Percentiles rank a stretch among this genome's conserved stretches.
Evolutionary conservation across 1,139 yeast species (phyloP).

Genomic region (Cylindricascospora bacillispora): DNA sequence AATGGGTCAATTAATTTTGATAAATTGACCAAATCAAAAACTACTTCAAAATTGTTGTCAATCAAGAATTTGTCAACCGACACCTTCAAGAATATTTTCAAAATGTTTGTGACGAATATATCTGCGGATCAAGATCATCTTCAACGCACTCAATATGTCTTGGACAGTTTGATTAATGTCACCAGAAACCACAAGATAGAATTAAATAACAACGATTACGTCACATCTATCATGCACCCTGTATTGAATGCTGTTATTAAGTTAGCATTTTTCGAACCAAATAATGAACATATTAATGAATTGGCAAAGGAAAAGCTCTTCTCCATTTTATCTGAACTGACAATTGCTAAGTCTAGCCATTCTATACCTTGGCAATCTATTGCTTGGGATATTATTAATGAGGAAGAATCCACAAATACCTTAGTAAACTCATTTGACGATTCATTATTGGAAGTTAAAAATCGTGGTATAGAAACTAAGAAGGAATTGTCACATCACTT

Average conservation of each 20-base stretch:
- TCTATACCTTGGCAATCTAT: slow-evolving; percentile 42
- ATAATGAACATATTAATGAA: slow-evolving; percentile 15
- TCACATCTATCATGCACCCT: slow-evolving; percentile 32
- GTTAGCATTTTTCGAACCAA: slow-evolving; percentile 41
- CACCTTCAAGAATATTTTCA: slow-evolving; percentile 23
- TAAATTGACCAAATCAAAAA: slow-evolving; percentile 59
- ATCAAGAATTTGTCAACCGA: slow-evolving; percentile 13
- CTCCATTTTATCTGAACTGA: slow-evolving; percentile 50
- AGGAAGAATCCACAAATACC: slow-evolving; percentile 24
- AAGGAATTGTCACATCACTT: slow-evolving; percentile 33
- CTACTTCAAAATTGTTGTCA: slow-evolving; percentile 40
- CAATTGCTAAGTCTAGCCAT: slow-evolving; percentile 30
- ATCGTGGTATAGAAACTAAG: slow-evolving; percentile 40
- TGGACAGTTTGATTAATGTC: slow-evolving; percentile 53
- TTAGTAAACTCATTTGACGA: slow-evolving; percentile 42
- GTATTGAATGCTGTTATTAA: slow-evolving; percentile 40
- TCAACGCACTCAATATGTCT: slow-evolving; percentile 41
- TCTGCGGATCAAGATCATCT: slow-evolving; percentile 9
- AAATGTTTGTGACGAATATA: slow-evolving; percentile 7
- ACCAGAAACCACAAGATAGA: slow-evolving; percentile 36
- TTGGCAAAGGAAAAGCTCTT: slow-evolving; percentile 47
- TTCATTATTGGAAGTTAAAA: slow-evolving; percentile 36
- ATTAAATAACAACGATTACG: slow-evolving; percentile 10
- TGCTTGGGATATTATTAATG: slow-evolving; percentile 26
- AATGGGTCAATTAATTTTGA: slow-evolving; percentile 66